Evolutionary conservation across 2,329 filamentous ascomycete species (phyloP).

Genomic region (Pleochaeta shiraiana): DNA sequence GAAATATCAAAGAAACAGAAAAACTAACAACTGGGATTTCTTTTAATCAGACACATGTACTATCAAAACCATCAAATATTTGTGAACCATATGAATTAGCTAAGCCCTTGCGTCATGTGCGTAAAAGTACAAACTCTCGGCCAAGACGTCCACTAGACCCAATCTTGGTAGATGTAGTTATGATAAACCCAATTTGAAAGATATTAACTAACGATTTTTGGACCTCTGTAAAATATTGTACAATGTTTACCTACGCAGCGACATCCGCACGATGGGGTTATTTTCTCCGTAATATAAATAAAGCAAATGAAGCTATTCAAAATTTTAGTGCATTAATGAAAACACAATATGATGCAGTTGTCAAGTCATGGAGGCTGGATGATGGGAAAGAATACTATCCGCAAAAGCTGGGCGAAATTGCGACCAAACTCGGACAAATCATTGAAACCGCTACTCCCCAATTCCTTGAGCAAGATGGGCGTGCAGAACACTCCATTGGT

Average conservation of each 20-base stretch:
- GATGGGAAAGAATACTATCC: background rate
- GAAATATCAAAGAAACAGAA: conserved; percentile 3
- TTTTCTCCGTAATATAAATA: background rate
- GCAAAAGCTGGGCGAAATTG: no score
- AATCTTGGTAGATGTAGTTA: background rate
- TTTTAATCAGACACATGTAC: background rate
- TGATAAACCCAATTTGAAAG: background rate
- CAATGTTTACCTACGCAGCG: background rate
- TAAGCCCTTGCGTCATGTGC: background rate
- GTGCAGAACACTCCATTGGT: no score
- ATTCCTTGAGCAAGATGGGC: no score
- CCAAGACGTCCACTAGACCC: background rate
- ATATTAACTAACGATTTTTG: background rate
- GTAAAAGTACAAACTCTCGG: background rate
- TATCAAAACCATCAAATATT: background rate
- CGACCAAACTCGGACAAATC: no score
- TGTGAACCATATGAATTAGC: background rate
- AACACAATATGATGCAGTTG: background rate
- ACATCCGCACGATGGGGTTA: background rate
- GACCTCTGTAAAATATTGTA: background rate
- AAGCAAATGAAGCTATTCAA: background rate
- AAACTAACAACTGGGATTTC: background rate
- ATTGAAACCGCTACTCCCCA: no score
- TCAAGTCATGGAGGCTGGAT: background rate
- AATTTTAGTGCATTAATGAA: background rate